phyloP scores from a whole-genome alignment of 352 stramenopile genomes.

The Elongisporangium senticosum region DNA sequence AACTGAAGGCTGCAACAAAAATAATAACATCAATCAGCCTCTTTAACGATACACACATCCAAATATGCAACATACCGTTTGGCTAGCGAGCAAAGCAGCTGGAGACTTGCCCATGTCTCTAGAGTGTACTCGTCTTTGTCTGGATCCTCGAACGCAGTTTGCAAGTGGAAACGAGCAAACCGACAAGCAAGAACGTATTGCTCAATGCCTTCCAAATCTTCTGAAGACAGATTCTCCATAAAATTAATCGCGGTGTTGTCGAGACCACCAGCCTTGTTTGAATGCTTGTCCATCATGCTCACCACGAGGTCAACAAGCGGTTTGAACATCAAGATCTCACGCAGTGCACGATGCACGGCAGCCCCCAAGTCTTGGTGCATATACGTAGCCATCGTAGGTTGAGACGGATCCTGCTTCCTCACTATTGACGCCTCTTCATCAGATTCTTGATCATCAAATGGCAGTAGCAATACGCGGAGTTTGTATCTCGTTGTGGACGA shows the following conservation, averaged over 20 bases:
- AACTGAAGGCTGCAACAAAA: slow-evolving; percentile 48
- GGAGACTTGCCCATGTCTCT: slow-evolving; percentile 21
- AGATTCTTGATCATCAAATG: neutral
- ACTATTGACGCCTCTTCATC: neutral
- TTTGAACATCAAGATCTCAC: slow-evolving; percentile 42
- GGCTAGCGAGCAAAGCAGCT: slow-evolving; percentile 37
- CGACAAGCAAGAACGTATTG: slow-evolving; percentile 50
- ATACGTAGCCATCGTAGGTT: slow-evolving; percentile 33
- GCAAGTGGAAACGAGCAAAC: slow-evolving; percentile 45
- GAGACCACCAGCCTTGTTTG: slow-evolving; percentile 4
- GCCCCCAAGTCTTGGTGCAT: slow-evolving; percentile 74
- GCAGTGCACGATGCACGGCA: slow-evolving; percentile 60
- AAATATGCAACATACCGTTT: slow-evolving; percentile 28
- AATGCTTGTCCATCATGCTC: slow-evolving; percentile 9
- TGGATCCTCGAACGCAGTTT: slow-evolving; percentile 15
- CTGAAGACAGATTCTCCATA: slow-evolving; percentile 9
- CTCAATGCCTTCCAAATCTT: slow-evolving; percentile 48
- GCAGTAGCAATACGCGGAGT: slow-evolving; percentile 56
- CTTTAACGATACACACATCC: neutral
- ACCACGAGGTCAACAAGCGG: slow-evolving; percentile 24
- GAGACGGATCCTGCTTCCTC: slow-evolving; percentile 2
- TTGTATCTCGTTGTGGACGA: slow-evolving; percentile 58
- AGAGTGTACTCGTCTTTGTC: slow-evolving; percentile 17
- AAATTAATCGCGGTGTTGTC: slow-evolving; percentile 9
- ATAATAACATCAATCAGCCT: too few relatives aligned